These are phyloP conservation scores for Nakaseomyces uthaithaninus DNA, from an alignment of 1,139 yeast species.

Conservation along the genomic window DNA sequence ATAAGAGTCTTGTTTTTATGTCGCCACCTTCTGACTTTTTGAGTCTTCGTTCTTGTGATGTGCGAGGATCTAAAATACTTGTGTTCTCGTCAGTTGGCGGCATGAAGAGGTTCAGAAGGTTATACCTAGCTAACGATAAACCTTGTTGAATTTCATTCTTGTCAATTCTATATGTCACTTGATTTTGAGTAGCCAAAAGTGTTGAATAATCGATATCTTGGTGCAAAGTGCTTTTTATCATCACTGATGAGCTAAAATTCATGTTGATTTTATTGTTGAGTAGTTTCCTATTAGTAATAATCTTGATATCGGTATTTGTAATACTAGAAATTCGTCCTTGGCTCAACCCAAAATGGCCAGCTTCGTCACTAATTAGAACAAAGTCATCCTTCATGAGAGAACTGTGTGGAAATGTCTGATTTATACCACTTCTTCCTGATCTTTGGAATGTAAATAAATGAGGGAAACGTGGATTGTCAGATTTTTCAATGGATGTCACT, in stretches of 20 bases:
- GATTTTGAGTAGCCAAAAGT: constrained; percentile 15
- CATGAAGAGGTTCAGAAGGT: constrained; percentile 58
- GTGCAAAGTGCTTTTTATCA: constrained; percentile 3
- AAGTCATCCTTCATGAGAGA: constrained; percentile 48
- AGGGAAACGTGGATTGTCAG: not conserved
- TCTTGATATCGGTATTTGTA: constrained; percentile 30
- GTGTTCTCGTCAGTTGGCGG: constrained; percentile 24
- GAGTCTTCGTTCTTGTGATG: constrained; percentile 12
- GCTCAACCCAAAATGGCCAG: constrained; percentile 68
- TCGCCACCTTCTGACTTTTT: constrained; percentile 43
- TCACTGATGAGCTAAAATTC: constrained; percentile 3
- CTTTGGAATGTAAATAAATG: constrained; percentile 22
- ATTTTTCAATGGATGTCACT: constrained; percentile 29
- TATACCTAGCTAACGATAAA: constrained; percentile 67
- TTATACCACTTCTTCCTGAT: constrained; percentile 14
- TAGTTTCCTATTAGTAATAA: constrained; percentile 47
- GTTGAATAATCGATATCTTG: constrained; percentile 6
- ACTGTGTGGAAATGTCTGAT: constrained; percentile 32
- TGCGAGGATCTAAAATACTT: constrained; percentile 13
- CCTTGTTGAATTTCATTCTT: constrained; percentile 73
- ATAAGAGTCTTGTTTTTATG: constrained; percentile 41
- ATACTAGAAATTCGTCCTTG: constrained; percentile 49
- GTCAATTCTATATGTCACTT: constrained; percentile 54
- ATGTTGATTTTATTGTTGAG: constrained; percentile 26
- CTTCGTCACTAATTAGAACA: constrained; percentile 69